Percentiles rank a stretch among this genome's conserved stretches.
Evolutionary conservation across 2,329 filamentous ascomycete genomes (phyloP).

Genomic region (Pseudocercospora musae): DNA sequence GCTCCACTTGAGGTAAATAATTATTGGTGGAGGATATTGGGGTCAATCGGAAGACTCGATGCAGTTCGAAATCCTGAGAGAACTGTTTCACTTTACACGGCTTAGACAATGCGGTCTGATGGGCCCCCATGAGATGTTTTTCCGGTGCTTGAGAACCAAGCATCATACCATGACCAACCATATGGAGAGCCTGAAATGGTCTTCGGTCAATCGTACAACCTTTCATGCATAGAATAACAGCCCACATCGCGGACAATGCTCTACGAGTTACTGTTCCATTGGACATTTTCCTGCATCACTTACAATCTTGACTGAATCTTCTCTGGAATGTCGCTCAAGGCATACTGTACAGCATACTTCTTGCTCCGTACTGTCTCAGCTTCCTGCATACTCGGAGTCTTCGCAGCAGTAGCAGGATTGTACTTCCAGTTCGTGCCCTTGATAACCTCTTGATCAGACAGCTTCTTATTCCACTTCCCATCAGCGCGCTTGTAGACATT

Average conservation of each 20-base stretch:
- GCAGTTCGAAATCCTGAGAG: too few species aligned
- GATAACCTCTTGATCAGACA: constrained; percentile 64
- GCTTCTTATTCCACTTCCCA: constrained; percentile 58
- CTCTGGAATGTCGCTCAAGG: constrained; percentile 69
- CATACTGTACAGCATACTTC: constrained; percentile 66
- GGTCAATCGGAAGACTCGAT: neutral
- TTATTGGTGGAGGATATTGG: constrained; percentile 1
- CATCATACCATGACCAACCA: too few species aligned
- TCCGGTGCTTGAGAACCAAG: too few species aligned
- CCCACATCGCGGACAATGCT: too few species aligned
- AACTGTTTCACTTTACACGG: neutral
- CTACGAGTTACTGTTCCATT: neutral
- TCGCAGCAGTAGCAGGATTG: constrained; percentile 86
- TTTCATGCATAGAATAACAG: too few species aligned
- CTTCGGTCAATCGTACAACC: too few species aligned
- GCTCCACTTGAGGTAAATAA: neutral
- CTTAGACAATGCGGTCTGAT: too few species aligned
- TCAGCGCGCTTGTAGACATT: constrained; percentile 86
- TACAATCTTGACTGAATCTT: constrained; percentile 71
- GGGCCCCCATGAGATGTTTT: too few species aligned
- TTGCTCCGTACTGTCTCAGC: constrained; percentile 66
- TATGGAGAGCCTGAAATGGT: too few species aligned
- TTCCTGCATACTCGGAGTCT: constrained; percentile 79
- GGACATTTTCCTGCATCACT: neutral
- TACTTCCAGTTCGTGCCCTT: constrained; percentile 72